phyloP scores from a whole-genome alignment of 2,329 filamentous ascomycete species.

The Pseudonectria buxi region DNA sequence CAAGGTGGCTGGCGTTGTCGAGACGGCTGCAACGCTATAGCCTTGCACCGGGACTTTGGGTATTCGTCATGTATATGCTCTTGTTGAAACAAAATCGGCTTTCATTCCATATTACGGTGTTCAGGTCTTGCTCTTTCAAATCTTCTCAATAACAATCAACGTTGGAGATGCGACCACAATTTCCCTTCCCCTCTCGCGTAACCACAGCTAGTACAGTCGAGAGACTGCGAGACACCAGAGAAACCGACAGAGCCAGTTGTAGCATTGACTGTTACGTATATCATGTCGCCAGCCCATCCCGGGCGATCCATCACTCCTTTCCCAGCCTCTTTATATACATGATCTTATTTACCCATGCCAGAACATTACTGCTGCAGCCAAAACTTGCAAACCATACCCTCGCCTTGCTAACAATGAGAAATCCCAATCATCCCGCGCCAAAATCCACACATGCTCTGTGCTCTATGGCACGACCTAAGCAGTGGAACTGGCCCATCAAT shows the following conservation, averaged over 20 bases:
- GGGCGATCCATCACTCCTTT: background rate
- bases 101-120: slow-evolving; percentile 12
- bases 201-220: too few species aligned
- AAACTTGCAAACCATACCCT: slow-evolving; percentile 2
- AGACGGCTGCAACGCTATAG: slow-evolving; percentile 51
- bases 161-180: too few species aligned
- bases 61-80: too few species aligned
- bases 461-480: slow-evolving; percentile 1
- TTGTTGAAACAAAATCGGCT: slow-evolving; percentile 3
- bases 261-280: too few species aligned
- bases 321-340: slow-evolving; percentile 10
- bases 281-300: too few species aligned
- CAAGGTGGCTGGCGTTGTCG: slow-evolving; percentile 55
- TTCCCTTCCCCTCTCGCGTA: too few species aligned
- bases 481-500: background rate
- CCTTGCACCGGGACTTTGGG: too few species aligned
- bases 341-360: slow-evolving; percentile 11
- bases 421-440: slow-evolving; percentile 5
- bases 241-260: too few species aligned
- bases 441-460: slow-evolving; percentile 3
- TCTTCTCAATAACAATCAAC: slow-evolving; percentile 7
- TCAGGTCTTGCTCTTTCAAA: slow-evolving; percentile 10
- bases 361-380: slow-evolving; percentile 9
- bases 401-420: slow-evolving; percentile 4
- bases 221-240: too few species aligned